Evolutionary conservation across 257 asterid genomes (phyloP), one percentile per base, ranked within the genome.

Genomic region (Verbena officinalis): DNA sequence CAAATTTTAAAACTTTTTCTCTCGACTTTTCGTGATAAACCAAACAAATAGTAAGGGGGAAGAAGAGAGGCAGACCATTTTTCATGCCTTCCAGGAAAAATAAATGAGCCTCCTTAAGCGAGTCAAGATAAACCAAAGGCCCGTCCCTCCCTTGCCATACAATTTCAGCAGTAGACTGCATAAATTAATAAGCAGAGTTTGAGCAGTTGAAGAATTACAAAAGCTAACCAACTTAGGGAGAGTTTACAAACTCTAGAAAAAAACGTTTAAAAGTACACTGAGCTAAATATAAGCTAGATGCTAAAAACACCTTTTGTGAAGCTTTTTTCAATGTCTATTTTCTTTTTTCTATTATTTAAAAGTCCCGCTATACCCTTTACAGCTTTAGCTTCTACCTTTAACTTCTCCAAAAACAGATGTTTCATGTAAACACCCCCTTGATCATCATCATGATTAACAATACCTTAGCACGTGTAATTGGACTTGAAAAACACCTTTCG

Each of bases 391-490:
- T n/a, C n/a, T n/a, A n/a, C n/a, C n/a, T n/a, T n/a, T n/a, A n/a
- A n/a, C n/a, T n/a, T n/a, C n/a, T n/a, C n/a, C n/a, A n/a, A n/a
- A n/a, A n/a, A n/a, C n/a, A n/a, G n/a, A n/a, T n/a, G n/a, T n/a
- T n/a, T n/a, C n/a, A n/a, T n/a, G n/a, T n/a, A n/a, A n/a, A n/a
- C n/a, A n/a, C 36, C 36, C 36, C 36, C 40, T 36, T 11, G 3
- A 50, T 30, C 55, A 20, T 33, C 55, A 54, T 22, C 7, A 6
- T 9, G 31, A 72, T 9, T 8, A 17, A 24, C 10, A 40, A 44
- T 42, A 81, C 96, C 95, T 86, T 86, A 57, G 96, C 96, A 49
- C 96, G 96, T 39, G 88, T 65, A 70, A 88, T 86, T 8, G 96
- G 96, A 72, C 96, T 88, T 5, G 96, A 73, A 72, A 88, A 88